Base-by-base conservation (phyloP, 2,329 filamentous ascomycete genomes). In the Delphinella strobiligena region DNA sequence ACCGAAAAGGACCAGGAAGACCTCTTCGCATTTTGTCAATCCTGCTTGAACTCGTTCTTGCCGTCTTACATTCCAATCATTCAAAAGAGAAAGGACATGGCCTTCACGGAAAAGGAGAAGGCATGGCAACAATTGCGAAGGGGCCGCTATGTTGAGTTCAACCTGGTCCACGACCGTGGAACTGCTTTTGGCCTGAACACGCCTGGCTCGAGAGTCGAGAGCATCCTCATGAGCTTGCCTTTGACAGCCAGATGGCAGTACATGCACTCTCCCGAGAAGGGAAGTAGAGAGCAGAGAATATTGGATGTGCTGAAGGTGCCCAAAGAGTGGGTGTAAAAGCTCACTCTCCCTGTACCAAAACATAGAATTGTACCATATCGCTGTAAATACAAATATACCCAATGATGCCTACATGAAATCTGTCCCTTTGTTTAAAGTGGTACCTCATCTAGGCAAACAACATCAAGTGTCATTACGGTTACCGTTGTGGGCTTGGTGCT, bases 61-160 rank as follows among this genome's bases (percentile, higher is more conserved):
- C 91, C 91, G 1, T 82, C 81, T 0, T 98, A 96, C 55, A 53
- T 95, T 1, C 89, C 91, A 19, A 94, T 98, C 49, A 71, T 98
- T 43, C 74, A 87, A 56, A 80, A 73, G 59, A 71, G 91, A 50
- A 96, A 93, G 68, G 82, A 94, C 53, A 87, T 95, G 86, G 78
- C 84, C 0, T 98, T 78, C 54, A 88, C 78, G 0, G 80, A 82
- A 35, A 71, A 79, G 50, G 83, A 95, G 65, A 95, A 94, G 68
- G 77, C 84, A 49, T 98, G 91, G 91, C 91, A 98, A 66, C 91
- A 96, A 67, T 71, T 98, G 46, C 75, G 91, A 36, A 71, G 91
- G 48, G 91, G 91, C n/a, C 74, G 87, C 53, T 98, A 98, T 59
- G 91, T 98, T 47, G 91, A 98, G 64, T 98, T 98, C 63, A 98